Percentiles rank a stretch among this genome's conserved stretches.
Evolutionary conservation across 495 filamentous ascomycete genomes (phyloP).

Genomic region (Penicillium simplicissimum): DNA sequence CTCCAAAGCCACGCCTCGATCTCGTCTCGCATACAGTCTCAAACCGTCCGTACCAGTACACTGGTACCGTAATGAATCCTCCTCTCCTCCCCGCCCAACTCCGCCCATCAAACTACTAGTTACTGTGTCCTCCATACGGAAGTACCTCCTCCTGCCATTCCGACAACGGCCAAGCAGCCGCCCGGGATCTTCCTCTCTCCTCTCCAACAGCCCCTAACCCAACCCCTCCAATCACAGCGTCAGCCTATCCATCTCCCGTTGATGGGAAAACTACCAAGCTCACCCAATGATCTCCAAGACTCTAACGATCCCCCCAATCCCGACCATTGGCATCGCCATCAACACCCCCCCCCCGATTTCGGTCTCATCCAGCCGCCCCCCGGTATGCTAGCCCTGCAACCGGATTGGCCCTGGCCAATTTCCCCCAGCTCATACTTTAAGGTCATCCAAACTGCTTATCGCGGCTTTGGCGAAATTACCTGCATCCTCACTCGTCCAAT

Average conservation of each 20-base stretch:
- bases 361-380: conserved; percentile 26
- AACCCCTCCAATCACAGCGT: background rate
- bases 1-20: background rate
- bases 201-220: background rate
- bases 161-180: conserved; percentile 42
- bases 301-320: background rate
- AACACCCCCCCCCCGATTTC: conserved; percentile 32
- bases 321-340: background rate
- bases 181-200: conserved; percentile 18
- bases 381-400: conserved; percentile 14
- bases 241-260: background rate
- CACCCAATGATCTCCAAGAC: background rate
- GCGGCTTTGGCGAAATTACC: conserved; percentile 15
- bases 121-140: background rate
- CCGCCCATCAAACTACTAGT: background rate
- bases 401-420: conserved; percentile 24
- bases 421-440: conserved; percentile 32
- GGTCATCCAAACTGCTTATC: conserved; percentile 32
- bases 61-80: background rate
- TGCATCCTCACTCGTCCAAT: conserved; percentile 13
- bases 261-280: background rate
- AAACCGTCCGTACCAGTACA: background rate
- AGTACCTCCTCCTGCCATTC: conserved; percentile 17
- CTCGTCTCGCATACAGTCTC: background rate
- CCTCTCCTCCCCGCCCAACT: conserved; percentile 4